Base-by-base conservation (phyloP, 768 basidiomycete species). In the Daedalea quercina region DNA sequence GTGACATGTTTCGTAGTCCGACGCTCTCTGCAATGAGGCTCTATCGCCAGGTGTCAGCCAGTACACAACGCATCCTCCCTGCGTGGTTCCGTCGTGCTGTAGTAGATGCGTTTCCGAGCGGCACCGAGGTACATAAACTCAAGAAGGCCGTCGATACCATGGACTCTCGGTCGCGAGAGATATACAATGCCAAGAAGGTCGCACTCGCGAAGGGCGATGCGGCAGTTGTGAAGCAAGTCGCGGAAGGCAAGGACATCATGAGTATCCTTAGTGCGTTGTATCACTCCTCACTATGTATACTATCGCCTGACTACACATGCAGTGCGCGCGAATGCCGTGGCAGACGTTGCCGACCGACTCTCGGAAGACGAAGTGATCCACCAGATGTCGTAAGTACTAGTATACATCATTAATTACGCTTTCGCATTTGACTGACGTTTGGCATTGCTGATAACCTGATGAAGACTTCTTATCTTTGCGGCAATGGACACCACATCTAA, bases 361-460 rank as follows among this genome's bases (percentile, higher is more conserved):
- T 45, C 49, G 1, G 57, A 59, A 7, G 63, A 67, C 17, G 74
- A 75, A 54, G 47, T 77, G 1, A 50, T 70, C 6, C 70, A 64
- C 0, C 74, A 75, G 35, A 64, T 63, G 52, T 62, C 61, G 67
- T 57, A 44, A 15, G 54, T 47, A 40, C 3, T n/a, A n/a, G n/a
- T n/a, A n/a, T n/a, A n/a, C n/a, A n/a, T n/a, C n/a, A n/a, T 31
- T 31, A 4, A 31, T 11, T 31, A 31, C 11, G 28, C 4, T 31
- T 31, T 11, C 28, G n/a, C 31, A 11, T 28, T 12, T n/a, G 22
- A 44, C 13, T 40, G 52, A 25, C 12, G 33, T 12, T 24, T 20
- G 19, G 9, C 19, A 1, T 15, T 9, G 15, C 34, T 35, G 4
- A 37, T 19, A 22, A 9, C 11, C n/a, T 11, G 17, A 43, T 47